Conservation (phyloP, 2,329 filamentous ascomycete species). For the Epichloe amarillans region DNA sequence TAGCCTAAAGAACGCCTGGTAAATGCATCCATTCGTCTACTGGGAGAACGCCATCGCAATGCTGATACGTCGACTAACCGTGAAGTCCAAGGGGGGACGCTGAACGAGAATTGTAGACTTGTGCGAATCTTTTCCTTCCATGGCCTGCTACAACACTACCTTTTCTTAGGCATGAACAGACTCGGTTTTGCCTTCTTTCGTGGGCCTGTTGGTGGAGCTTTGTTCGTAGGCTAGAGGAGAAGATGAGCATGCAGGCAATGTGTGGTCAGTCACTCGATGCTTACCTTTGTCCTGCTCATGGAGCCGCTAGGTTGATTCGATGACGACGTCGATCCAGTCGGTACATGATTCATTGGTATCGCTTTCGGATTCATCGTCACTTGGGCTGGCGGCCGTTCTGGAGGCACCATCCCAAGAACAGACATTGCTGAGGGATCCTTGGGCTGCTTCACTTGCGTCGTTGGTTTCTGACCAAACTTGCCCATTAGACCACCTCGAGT, state of each 20-base stretch:
- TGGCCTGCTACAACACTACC: constrained; percentile 2
- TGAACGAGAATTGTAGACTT: not conserved
- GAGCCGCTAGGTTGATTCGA: constrained; percentile 8
- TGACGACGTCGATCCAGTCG: constrained; percentile 12
- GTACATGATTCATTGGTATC: constrained; percentile 7
- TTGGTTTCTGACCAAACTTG: constrained; percentile 23
- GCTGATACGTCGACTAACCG: not conserved
- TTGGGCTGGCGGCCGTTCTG: constrained; percentile 25
- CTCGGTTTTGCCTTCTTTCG: constrained; percentile 11
- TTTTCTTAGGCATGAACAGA: constrained; percentile 12
- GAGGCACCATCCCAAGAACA: constrained; percentile 34
- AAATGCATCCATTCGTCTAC: constrained; percentile 1
- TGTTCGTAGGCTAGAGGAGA: not conserved
- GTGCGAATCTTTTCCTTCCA: not conserved
- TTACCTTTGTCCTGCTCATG: constrained; percentile 11
- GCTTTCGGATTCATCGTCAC: constrained; percentile 5
- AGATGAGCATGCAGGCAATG: not conserved
- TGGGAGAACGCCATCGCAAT: constrained; percentile 5
- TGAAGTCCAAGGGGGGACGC: not conserved
- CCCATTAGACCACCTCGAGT: constrained; percentile 20
- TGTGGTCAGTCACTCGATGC: not conserved
- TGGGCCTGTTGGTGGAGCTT: constrained; percentile 3
- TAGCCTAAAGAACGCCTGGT: not conserved
- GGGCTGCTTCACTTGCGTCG: constrained; percentile 16
- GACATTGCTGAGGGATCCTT: constrained; percentile 40